Evolutionary conservation across 2,329 filamentous ascomycete species (phyloP), one percentile per base, ranked within the genome.

Genomic region (Hortaea werneckii): DNA sequence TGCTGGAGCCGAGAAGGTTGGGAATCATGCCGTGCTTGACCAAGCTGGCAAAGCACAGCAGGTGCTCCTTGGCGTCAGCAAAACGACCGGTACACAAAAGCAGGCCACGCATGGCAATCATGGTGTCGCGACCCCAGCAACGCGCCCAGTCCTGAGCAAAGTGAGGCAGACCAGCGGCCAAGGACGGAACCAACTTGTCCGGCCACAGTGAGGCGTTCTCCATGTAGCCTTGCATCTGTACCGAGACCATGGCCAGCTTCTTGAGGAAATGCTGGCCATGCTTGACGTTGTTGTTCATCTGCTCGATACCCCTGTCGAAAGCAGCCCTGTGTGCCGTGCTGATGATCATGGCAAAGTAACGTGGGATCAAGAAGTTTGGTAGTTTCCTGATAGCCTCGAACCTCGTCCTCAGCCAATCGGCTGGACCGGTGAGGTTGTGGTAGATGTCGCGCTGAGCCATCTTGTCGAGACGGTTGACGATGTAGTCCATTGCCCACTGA

Each of bases 1-100:
- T 86, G 5, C 92, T 89, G 49, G 85, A 87, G 53, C 87, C 83
- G 10, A 98, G 74, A 13, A 98, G 75, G 59, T 98, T 98, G 10
- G 92, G 92, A 47, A 98, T 89, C 88, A 96, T 94, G 42, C 92
- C 92, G 58, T 98, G 92, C 72, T 98, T 98, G 55, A 98, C 71
- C 8, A 98, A 89, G 62, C 88, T 95, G 2, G 86, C 89, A 67
- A 98, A 98, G 6, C 89, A 90, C 49, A 87, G 72, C 48, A 98
- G 95, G 60, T 98, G 94, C 64, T 96, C 88, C 60, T 80, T 89
- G 6, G 92, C 92, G 62, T 95, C 89, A 2, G 77, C 79, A 57
- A 85, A 95, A 6, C 92, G 82, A 1, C 88, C 87, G 8, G 90
- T 96, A 37, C 86, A 88, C 32, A 98, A 78, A 55, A 86, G 87